Evolutionary conservation across 768 basidiomycete species (phyloP).

Genomic region (Phylloporus sp.): DNA sequence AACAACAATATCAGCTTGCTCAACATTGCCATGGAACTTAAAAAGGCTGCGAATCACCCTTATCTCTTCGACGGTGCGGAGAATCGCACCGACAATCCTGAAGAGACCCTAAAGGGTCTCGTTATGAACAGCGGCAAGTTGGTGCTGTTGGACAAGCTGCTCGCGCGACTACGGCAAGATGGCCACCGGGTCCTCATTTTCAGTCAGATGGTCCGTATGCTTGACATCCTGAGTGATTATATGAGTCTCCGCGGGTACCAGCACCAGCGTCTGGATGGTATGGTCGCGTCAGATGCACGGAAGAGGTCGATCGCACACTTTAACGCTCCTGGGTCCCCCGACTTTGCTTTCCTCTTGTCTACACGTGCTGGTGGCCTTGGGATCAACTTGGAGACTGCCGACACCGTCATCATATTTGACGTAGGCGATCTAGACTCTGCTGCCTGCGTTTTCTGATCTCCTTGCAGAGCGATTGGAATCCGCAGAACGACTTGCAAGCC

Average conservation of each 20-base stretch:
- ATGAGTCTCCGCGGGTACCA: conserved; percentile 85
- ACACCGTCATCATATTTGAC: conserved; percentile 99
- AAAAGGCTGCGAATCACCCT: conserved; percentile 98
- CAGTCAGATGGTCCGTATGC: conserved; percentile 98
- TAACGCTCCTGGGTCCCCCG: conserved; percentile 86
- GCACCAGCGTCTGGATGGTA: conserved; percentile 93
- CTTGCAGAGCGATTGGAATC: conserved; percentile 91
- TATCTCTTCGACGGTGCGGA: conserved; percentile 98
- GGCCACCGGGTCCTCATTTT: conserved; percentile 98
- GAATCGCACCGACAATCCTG: conserved; percentile 48
- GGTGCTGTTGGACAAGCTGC: conserved; percentile 95
- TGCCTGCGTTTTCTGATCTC: conserved; percentile 7
- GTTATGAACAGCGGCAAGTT: conserved; percentile 99
- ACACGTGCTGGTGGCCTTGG: conserved; percentile 97
- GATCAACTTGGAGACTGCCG: conserved; percentile 97
- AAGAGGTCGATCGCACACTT: conserved; percentile 98
- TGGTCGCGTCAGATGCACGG: conserved; percentile 87
- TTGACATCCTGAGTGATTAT: conserved; percentile 98
- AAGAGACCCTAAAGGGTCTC: conserved; percentile 90
- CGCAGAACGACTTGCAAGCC: conserved; percentile 96
- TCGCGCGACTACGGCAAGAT: conserved; percentile 83
- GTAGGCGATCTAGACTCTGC: conserved; percentile 41
- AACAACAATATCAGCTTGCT: conserved; percentile 91
- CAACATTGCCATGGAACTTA: conserved; percentile 99
- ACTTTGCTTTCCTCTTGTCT: conserved; percentile 95